These are phyloP conservation scores for Eragrostis curvula DNA, from an alignment of 176 grass and related monocot genomes.

Conservation along the genomic window DNA sequence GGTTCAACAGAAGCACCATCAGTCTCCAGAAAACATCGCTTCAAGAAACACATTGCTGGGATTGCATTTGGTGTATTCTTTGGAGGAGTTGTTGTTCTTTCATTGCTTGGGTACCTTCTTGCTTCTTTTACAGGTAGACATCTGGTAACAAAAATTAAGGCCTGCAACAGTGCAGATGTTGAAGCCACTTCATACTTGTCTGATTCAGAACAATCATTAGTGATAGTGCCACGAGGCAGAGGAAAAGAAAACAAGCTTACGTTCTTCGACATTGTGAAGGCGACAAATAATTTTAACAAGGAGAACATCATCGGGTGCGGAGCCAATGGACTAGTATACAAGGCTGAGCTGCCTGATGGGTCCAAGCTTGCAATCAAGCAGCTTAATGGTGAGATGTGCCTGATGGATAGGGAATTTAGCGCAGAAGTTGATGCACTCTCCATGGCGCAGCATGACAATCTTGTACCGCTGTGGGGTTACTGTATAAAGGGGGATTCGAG, in stretches of 20 bases:
- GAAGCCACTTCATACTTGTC: constrained; percentile 2
- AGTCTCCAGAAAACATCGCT: not conserved
- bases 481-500: constrained; percentile 51
- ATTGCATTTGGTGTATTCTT: constrained; percentile 38
- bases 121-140: not conserved
- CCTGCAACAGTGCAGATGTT: not conserved
- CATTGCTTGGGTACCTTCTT: constrained; percentile 14
- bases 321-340: constrained; percentile 70
- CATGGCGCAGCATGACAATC: constrained; percentile 65
- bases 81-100: not conserved
- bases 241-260: constrained; percentile 39
- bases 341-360: constrained; percentile 52
- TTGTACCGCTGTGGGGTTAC: constrained; percentile 67
- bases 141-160: no score
- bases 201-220: constrained; percentile 39
- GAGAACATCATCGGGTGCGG: constrained; percentile 72
- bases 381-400: constrained; percentile 59
- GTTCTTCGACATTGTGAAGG: constrained; percentile 56
- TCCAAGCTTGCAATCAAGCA: constrained; percentile 67
- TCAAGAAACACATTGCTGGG: not conserved
- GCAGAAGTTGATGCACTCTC: constrained; percentile 76
- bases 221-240: constrained; percentile 19
- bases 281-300: constrained; percentile 73
- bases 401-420: constrained; percentile 67
- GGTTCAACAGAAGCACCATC: not conserved